Evolutionary conservation across 1,284 basidiomycete species (phyloP).

Genomic region (Chondrostereum purpureum): DNA sequence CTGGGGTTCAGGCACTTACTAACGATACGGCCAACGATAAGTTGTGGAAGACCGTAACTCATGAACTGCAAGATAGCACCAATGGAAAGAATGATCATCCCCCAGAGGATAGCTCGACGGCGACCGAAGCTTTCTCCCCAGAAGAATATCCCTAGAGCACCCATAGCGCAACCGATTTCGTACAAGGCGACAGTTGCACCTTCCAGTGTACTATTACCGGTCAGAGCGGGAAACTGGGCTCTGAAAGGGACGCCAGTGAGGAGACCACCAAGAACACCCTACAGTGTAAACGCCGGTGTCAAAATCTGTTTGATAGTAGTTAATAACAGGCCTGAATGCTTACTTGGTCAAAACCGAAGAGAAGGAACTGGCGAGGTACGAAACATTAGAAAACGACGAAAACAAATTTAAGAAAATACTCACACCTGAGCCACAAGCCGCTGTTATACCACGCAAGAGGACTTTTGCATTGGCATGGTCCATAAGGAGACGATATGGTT

Average conservation of each 20-base stretch:
- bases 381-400: background rate
- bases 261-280: conserved; percentile 9
- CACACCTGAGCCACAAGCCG: conserved; percentile 5
- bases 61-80: conserved; percentile 16
- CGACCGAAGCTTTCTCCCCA: conserved; percentile 16
- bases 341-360: background rate
- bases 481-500: background rate
- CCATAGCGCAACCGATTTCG: conserved; percentile 8
- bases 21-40: conserved; percentile 15
- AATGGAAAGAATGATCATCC: conserved; percentile 10
- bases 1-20: conserved; percentile 10
- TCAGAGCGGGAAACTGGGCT: conserved; percentile 6
- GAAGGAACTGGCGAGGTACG: background rate
- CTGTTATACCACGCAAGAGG: conserved; percentile 2
- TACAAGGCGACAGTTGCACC: conserved; percentile 8
- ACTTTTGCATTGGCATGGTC: background rate
- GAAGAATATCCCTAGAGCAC: conserved; percentile 7
- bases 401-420: conserved; percentile 3
- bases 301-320: background rate
- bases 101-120: conserved; percentile 14
- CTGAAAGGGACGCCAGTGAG: conserved; percentile 8
- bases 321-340: background rate
- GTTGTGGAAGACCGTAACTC: conserved; percentile 14
- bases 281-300: background rate
- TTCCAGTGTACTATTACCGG: conserved; percentile 7